Percentiles rank a stretch among this genome's conserved stretches.
Evolutionary conservation across 805 yeast species (phyloP).

Genomic region (Saturnispora silvae): DNA sequence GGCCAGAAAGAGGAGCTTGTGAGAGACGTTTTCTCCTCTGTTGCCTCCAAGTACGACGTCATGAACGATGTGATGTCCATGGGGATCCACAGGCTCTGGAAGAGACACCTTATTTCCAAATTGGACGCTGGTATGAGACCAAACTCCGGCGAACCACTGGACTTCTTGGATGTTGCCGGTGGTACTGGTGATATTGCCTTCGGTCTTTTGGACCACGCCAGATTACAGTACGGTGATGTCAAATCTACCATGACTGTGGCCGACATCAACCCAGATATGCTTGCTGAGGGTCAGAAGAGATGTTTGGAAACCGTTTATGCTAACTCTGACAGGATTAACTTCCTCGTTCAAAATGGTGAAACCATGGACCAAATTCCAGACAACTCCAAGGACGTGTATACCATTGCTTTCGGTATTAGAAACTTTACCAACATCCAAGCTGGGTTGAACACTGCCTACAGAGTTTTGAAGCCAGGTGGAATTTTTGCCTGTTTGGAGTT

Average conservation of each 20-base stretch:
- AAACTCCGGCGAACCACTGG: conserved; percentile 61
- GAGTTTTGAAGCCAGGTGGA: conserved; percentile 96
- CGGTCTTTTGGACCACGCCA: conserved; percentile 88
- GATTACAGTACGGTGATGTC: conserved; percentile 60
- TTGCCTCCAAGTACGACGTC: conserved; percentile 86
- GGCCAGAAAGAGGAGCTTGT: conserved; percentile 76
- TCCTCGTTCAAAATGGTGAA: conserved; percentile 90
- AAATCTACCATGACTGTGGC: conserved; percentile 78
- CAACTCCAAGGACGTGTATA: conserved; percentile 87
- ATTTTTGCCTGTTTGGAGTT: conserved; percentile 94
- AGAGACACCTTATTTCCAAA: conserved; percentile 75
- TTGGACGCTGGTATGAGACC: conserved; percentile 92
- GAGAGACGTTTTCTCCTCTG: conserved; percentile 84
- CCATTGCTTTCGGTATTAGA: conserved; percentile 95
- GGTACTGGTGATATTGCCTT: conserved; percentile 98
- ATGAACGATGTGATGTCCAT: conserved; percentile 98
- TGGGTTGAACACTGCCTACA: conserved; percentile 88
- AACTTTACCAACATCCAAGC: conserved; percentile 92
- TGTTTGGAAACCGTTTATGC: conserved; percentile 47
- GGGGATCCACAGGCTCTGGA: conserved; percentile 94
- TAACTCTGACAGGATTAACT: conserved; percentile 61
- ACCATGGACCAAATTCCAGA: conserved; percentile 71
- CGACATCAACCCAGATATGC: conserved; percentile 94
- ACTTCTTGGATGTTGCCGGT: conserved; percentile 94
- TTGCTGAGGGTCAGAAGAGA: conserved; percentile 81